Conservation (phyloP, 805 yeast species). For the Hanseniaspora lindneri region DNA sequence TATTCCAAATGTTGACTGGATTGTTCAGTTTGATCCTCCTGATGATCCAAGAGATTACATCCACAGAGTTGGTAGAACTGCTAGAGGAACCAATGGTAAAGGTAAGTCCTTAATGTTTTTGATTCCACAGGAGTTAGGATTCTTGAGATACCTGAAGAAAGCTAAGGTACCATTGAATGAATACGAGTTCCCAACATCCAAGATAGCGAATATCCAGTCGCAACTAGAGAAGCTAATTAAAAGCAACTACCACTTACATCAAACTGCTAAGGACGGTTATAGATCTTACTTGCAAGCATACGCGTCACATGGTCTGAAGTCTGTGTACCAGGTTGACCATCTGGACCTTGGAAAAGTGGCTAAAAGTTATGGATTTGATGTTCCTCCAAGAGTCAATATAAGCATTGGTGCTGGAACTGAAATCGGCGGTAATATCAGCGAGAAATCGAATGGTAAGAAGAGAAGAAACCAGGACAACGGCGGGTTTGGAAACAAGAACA, state of each 20-base stretch:
- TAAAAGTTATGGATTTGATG: conserved; percentile 83
- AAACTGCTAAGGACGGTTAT: conserved; percentile 94
- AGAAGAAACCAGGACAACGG: conserved; percentile 13
- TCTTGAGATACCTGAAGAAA: conserved; percentile 83
- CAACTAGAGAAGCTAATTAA: conserved; percentile 84
- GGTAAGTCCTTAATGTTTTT: conserved; percentile 94
- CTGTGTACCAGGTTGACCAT: conserved; percentile 92
- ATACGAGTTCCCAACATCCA: conserved; percentile 86
- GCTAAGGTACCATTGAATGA: conserved; percentile 97
- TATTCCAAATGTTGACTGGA: conserved; percentile 98
- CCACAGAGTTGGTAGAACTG: conserved; percentile 98
- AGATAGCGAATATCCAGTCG: conserved; percentile 91
- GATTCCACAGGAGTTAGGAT: conserved; percentile 88
- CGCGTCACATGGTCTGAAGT: conserved; percentile 89
- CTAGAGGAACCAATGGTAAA: conserved; percentile 79
- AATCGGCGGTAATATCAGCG: conserved; percentile 22
- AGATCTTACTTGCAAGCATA: conserved; percentile 94
- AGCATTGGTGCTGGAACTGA: conserved; percentile 80
- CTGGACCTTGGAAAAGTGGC: conserved; percentile 91
- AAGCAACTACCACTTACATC: conserved; percentile 87
- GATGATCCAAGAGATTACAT: conserved; percentile 99
- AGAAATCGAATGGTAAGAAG: conserved; percentile 17
- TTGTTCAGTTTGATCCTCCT: conserved; percentile 97
- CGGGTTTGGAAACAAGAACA: background rate
- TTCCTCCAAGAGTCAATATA: conserved; percentile 94